A percentile compares a stretch with the other conserved stretches of the same genome.
These are phyloP conservation scores for Dictyostelium intermedium DNA, from an alignment of 78 protist species.

Conservation along the genomic window DNA sequence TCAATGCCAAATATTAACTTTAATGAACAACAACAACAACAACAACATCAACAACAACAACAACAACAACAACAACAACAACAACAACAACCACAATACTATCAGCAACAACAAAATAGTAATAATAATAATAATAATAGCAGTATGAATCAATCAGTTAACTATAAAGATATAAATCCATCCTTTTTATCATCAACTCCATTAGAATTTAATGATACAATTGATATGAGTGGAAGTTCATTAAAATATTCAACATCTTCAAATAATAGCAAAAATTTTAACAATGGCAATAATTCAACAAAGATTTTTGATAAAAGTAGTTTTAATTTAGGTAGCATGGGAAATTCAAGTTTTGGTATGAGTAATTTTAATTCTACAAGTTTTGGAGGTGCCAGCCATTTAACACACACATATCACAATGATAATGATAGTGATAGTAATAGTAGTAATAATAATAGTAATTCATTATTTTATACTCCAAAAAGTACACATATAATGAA, in stretches of 20 bases:
- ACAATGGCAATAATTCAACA: neutral
- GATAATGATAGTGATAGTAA: neutral
- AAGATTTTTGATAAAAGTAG: neutral
- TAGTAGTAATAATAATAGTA: neutral
- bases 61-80: neutral
- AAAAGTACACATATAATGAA: neutral
- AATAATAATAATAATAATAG: neutral
- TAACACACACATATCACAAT: neutral
- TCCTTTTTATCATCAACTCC: conserved; percentile 6
- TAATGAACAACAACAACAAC: neutral
- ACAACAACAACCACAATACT: neutral
- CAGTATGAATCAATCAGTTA: neutral
- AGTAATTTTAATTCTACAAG: neutral
- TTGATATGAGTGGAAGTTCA: neutral
- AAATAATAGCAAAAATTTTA: neutral
- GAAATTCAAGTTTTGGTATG: neutral
- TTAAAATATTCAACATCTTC: neutral
- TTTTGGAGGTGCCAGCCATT: neutral
- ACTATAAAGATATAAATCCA: neutral
- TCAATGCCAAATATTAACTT: neutral
- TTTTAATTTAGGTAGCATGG: neutral
- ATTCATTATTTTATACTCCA: neutral
- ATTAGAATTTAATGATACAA: neutral
- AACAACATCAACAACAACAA: neutral
- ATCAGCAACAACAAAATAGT: neutral